Evolutionary conservation across 1,139 yeast species (phyloP).

Genomic region (Zygosaccharomyces sapae): DNA sequence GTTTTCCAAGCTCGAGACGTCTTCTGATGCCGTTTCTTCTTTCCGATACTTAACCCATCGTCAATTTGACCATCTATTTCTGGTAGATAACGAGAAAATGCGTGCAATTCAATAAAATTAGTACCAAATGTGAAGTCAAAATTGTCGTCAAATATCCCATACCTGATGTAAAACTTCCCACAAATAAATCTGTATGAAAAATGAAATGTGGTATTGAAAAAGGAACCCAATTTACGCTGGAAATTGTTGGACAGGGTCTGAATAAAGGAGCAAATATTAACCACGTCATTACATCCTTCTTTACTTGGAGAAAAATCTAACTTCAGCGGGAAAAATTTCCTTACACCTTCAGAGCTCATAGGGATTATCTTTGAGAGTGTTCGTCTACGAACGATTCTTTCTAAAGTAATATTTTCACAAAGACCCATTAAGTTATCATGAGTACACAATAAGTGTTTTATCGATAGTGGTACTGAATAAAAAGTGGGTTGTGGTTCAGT

Average conservation of each 20-base stretch:
- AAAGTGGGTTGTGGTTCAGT: constrained; percentile 6
- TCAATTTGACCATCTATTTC: constrained; percentile 1
- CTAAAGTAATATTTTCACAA: constrained; percentile 11
- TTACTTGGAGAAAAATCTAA: constrained; percentile 9
- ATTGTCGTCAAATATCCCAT: constrained; percentile 13
- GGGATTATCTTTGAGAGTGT: constrained; percentile 10
- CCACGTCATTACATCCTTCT: constrained; percentile 1
- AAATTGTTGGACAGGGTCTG: constrained; percentile 9
- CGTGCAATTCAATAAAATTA: constrained; percentile 9
- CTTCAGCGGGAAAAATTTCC: constrained; percentile 8
- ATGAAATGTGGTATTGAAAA: constrained; percentile 12
- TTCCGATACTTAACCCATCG: not conserved
- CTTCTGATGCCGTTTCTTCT: too few relatives aligned
- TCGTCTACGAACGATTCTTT: constrained; percentile 11
- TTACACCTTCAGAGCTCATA: constrained; percentile 11
- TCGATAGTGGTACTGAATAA: constrained; percentile 9
- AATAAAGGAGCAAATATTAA: constrained; percentile 5
- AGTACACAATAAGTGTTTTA: constrained; percentile 11
- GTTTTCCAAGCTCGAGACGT: constrained; percentile 9
- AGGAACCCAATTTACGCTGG: constrained; percentile 9
- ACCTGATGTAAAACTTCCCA: constrained; percentile 9
- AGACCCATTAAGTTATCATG: constrained; percentile 11
- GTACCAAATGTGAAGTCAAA: constrained; percentile 3
- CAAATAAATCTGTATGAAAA: constrained; percentile 7
- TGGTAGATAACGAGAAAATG: constrained; percentile 11